phyloP scores from a whole-genome alignment of 2,329 filamentous ascomycete genomes.

The Furcasterigmium sp. region DNA sequence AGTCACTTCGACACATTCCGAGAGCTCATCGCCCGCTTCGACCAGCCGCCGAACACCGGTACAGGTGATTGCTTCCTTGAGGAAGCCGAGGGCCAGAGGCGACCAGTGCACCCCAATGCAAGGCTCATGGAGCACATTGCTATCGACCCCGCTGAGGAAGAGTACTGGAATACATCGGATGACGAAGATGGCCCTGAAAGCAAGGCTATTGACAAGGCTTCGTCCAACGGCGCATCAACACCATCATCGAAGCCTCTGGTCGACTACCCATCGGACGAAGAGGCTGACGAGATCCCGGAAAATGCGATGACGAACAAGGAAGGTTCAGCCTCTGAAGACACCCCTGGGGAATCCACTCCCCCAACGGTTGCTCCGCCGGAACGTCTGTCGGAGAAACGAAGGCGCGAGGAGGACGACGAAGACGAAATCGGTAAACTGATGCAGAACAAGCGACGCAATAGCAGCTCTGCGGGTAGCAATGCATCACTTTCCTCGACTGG shows the following conservation, averaged over 20 bases:
- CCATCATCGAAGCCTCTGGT: conserved; percentile 70
- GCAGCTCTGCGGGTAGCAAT: conserved; percentile 42
- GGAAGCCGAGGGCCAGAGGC: conserved; percentile 50
- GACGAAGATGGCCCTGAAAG: conserved; percentile 36
- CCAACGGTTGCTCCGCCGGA: conserved; percentile 56
- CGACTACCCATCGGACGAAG: conserved; percentile 89
- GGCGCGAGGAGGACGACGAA: conserved; percentile 89
- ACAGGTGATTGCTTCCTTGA: conserved; percentile 70
- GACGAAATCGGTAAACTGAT: conserved; percentile 85
- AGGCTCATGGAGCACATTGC: conserved; percentile 67
- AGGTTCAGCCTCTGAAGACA: conserved; percentile 10
- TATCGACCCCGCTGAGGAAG: conserved; percentile 79
- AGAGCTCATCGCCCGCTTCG: conserved; percentile 69
- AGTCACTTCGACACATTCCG: conserved; percentile 84
- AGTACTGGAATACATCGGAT: conserved; percentile 89
- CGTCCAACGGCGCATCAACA: conserved; percentile 51
- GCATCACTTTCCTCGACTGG: conserved; percentile 25
- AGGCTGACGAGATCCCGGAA: conserved; percentile 55
- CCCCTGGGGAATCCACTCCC: conserved; percentile 7
- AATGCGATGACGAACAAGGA: conserved; percentile 32
- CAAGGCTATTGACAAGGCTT: conserved; percentile 24
- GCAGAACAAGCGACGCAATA: conserved; percentile 56
- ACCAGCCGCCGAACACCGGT: conserved; percentile 64
- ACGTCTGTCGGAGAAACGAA: conserved; percentile 79
- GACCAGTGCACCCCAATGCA: conserved; percentile 32